phyloP scores from a whole-genome alignment of 2,329 filamentous ascomycete genomes.

The Trichocomaceae sp. region DNA sequence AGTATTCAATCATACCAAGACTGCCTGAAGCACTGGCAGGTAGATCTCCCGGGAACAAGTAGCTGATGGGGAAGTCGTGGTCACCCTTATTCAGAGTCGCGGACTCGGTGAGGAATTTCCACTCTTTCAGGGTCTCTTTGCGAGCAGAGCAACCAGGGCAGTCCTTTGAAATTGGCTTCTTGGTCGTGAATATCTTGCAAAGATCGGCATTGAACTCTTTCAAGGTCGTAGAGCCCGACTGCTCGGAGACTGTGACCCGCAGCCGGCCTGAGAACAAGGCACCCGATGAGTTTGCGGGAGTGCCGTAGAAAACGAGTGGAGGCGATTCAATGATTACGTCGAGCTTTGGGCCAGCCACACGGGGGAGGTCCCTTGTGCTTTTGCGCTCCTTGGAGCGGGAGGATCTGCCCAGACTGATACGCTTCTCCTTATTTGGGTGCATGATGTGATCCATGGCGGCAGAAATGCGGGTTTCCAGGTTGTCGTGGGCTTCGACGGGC shows the following conservation, averaged over 20 bases:
- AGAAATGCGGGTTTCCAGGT: constrained; percentile 35
- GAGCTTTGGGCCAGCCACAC: constrained; percentile 45
- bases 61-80: constrained; percentile 83
- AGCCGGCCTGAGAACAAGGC: constrained; percentile 81
- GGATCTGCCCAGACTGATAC: constrained; percentile 29
- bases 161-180: constrained; percentile 72
- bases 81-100: constrained; percentile 44
- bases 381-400: constrained; percentile 34
- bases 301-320: constrained; percentile 76
- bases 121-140: constrained; percentile 67
- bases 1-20: constrained; percentile 69
- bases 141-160: constrained; percentile 71
- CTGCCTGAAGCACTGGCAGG: constrained; percentile 73
- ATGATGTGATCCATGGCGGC: constrained; percentile 40
- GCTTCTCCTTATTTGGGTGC: constrained; percentile 40
- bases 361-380: constrained; percentile 20
- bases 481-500: constrained; percentile 25
- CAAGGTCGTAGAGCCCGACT: constrained; percentile 54
- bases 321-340: constrained; percentile 72
- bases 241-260: constrained; percentile 63
- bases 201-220: constrained; percentile 68
- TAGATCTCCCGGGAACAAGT: constrained; percentile 76
- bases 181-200: constrained; percentile 63
- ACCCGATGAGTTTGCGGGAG: constrained; percentile 67
- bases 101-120: constrained; percentile 63